Evolutionary conservation across 176 grass and related monocot species (phyloP), one percentile per base, ranked within the genome.

Genomic region (Eleusine indica): DNA sequence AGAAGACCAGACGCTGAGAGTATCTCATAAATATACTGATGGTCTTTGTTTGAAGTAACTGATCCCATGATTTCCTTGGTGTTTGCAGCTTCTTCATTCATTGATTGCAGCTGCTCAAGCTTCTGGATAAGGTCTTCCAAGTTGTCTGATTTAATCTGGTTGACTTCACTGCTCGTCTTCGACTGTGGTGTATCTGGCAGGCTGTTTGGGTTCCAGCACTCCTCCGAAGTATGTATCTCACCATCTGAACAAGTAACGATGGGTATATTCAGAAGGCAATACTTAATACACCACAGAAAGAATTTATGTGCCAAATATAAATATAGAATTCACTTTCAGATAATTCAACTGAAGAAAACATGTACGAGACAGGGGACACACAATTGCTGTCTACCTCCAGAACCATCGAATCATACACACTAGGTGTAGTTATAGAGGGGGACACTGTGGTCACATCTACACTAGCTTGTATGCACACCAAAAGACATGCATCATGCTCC

Each of bases 21-120:
- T 89, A 99, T 99, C 84, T 99, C 91, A 18, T 87, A 90, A 29
- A 99, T 91, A 17, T 96, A 99, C 62, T 87, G 84, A 56, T 94
- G 89, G 85, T 99, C 93, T 82, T 82, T 79, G 52, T 79, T 91
- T 73, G 86, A 42, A 13, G 70, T 61, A 15, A 73, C 44, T 49
- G 61, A 74, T 14, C 19, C 42, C 42, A 72, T 43, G 28, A 69
- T 42, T 35, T 74, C 70, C 56, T 96, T 83, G 6, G 32, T 53
- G 38, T 78, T 85, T 76, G 80, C 74, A 22, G 56, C 64, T 87
- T 94, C 91, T 32, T 91, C 91, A 9, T 91, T 77, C 88, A 80
- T 80, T 28, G 83, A 96, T 41, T 85, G 91, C 80, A 90, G 74
- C 32, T 83, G 76, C 71, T 91, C 88, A 65, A 91, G 92, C 78